A percentile compares a stretch with the other conserved stretches of the same genome.
Evolutionary conservation across 257 asterid species (phyloP).

Genomic region (Fraxinus americana): DNA sequence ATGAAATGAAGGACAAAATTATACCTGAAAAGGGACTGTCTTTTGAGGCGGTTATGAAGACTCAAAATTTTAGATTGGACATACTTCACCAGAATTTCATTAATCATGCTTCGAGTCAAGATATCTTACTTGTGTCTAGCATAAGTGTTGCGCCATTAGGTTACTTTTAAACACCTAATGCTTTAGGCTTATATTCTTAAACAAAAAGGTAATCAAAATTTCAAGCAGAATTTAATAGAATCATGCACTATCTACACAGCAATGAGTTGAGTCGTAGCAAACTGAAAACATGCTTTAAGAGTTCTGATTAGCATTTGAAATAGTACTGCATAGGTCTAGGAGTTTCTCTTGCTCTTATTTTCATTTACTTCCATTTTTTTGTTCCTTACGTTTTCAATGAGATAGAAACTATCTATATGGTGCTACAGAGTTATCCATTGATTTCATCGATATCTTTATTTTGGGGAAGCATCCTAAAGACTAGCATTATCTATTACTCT

Average conservation of each 20-base stretch:
- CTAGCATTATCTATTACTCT: neutral
- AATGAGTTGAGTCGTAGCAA: neutral
- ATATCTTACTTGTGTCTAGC: constrained; percentile 8
- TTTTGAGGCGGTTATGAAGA: constrained; percentile 3
- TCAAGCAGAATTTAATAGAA: neutral
- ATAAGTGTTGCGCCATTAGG: neutral
- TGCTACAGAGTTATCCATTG: neutral
- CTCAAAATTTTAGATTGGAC: constrained; percentile 12
- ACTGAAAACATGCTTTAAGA: neutral
- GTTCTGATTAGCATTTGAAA: neutral
- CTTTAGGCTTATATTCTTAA: neutral
- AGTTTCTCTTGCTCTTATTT: too few species aligned
- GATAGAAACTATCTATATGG: too few species aligned
- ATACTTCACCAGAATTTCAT: constrained; percentile 18
- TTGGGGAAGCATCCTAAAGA: neutral
- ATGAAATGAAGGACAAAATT: neutral
- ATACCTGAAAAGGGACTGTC: neutral
- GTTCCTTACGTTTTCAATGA: too few species aligned
- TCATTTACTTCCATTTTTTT: too few species aligned
- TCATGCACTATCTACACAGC: neutral
- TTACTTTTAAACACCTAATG: neutral
- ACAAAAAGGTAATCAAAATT: neutral
- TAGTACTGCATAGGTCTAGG: neutral
- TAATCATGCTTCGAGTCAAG: neutral
- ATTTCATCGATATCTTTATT: neutral